phyloP scores from a whole-genome alignment of 2,329 filamentous ascomycete species.

The Epichloe sibirici region DNA sequence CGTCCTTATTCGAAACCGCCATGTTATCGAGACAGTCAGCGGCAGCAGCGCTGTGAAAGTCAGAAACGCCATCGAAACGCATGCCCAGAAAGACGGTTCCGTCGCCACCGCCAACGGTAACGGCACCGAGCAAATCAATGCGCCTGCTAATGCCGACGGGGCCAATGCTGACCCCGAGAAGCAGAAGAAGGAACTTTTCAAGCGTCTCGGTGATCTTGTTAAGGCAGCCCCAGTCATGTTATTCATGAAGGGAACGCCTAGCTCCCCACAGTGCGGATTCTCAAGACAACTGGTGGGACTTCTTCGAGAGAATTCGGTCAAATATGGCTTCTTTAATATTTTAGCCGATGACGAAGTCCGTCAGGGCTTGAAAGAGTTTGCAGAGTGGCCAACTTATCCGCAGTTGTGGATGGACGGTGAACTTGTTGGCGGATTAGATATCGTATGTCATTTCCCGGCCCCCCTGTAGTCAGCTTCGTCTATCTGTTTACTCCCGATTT shows the following conservation, averaged over 20 bases:
- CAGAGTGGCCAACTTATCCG: constrained; percentile 97
- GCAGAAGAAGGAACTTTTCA: constrained; percentile 74
- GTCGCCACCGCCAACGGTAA: constrained; percentile 23
- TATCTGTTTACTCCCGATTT: not conserved
- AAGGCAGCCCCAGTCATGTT: constrained; percentile 96
- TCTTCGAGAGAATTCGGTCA: constrained; percentile 76
- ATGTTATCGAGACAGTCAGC: constrained; percentile 73
- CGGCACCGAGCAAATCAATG: constrained; percentile 24
- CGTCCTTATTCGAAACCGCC: constrained; percentile 63
- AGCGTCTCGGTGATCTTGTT: constrained; percentile 70
- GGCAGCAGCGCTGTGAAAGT: constrained; percentile 84
- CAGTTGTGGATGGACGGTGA: constrained; percentile 89
- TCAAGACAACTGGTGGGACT: constrained; percentile 80
- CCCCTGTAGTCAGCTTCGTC: not conserved
- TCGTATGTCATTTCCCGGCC: constrained; percentile 49
- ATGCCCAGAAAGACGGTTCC: constrained; percentile 42
- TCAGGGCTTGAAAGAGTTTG: constrained; percentile 90
- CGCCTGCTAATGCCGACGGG: constrained; percentile 30
- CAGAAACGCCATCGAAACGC: constrained; percentile 70
- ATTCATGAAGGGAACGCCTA: constrained; percentile 96
- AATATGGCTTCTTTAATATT: constrained; percentile 99
- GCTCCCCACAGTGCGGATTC: constrained; percentile 81
- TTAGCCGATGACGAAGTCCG: constrained; percentile 93
- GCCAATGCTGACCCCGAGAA: constrained; percentile 36
- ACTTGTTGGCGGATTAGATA: constrained; percentile 85